Percentiles rank a stretch among this genome's conserved stretches.
phyloP scores from a whole-genome alignment of 306 rosid genomes.

The Malus sieversii region DNA sequence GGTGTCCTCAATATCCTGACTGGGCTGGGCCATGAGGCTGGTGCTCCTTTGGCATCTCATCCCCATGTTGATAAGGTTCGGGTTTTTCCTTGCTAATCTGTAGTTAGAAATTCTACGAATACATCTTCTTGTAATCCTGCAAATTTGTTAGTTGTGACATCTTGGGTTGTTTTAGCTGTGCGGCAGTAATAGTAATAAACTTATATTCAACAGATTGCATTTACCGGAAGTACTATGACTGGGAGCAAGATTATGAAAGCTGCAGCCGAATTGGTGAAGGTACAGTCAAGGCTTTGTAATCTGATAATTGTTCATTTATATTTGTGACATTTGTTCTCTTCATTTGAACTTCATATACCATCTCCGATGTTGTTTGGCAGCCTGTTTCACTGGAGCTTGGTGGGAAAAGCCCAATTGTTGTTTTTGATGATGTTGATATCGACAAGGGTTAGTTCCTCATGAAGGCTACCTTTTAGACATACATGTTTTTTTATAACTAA shows the following conservation, averaged over 20 bases:
- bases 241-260: conserved; percentile 89
- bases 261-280: conserved; percentile 87
- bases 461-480: neutral
- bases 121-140: neutral
- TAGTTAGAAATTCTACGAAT: conserved; percentile 5
- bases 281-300: conserved; percentile 17
- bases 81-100: neutral
- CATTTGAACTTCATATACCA: conserved; percentile 6
- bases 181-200: neutral
- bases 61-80: conserved; percentile 88
- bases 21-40: conserved; percentile 92
- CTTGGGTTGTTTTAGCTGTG: conserved; percentile 8
- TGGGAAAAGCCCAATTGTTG: conserved; percentile 84
- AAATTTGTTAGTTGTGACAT: neutral
- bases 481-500: neutral
- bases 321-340: conserved; percentile 2
- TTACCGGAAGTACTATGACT: conserved; percentile 87
- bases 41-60: conserved; percentile 91
- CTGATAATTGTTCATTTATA: neutral
- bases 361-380: conserved; percentile 43
- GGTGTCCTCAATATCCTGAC: conserved; percentile 81
- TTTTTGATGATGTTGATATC: conserved; percentile 93
- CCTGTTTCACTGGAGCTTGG: conserved; percentile 96
- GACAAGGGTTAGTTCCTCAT: conserved; percentile 77
- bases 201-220: conserved; percentile 65